Base-by-base conservation (phyloP, 2,329 filamentous ascomycete species). In the Decorospora gaudefroyi region DNA sequence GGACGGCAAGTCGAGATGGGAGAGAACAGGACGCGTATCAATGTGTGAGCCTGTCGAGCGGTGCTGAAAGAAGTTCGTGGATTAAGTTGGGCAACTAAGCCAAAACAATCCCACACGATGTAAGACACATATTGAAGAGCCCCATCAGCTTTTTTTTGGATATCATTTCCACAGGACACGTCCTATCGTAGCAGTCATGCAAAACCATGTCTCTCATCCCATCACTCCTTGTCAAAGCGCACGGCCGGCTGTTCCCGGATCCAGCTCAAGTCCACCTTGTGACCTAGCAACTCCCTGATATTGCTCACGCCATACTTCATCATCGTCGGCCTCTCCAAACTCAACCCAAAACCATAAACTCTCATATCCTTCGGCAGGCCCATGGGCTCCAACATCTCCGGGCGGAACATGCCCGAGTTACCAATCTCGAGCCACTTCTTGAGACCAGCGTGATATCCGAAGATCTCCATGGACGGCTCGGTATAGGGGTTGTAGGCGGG, bases 361-460 rank as follows among this genome's bases (percentile, higher is more conserved):
- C 88, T 79, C 83, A 97, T 84, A 64, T 96, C 88, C 74, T 86
- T 90, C 16, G 91, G 91, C 64, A 97, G 73, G 22, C 92, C 92
- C 91, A 96, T 96, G 4, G 90, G 79, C 74, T 96, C 87, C 65
- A 96, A 73, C 92, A 97, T 96, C 74, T 99, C 93, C 1, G 93
- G 91, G 57, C 93, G 81, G 84, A 99, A 99, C 91, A 99, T 97
- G 53, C 93, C 93, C 61, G 87, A 92, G 76, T 99, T 97, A 48
- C 93, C 93, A 68, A 97, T 97, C 76, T 97, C 93, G 17, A 97
- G 89, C 76, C 95, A 86, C 37, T 55, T 51, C 47, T 59, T 55
- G 26, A 66, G 57, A 6, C 62, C 92, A 64, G 86, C 82, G 78
- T 97, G 93, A 77, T 86, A 97, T 56, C 88, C 90, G 75, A 97